These are phyloP conservation scores for Chytriomyces confervae DNA, from an alignment of 192 early-diverging fungal genomes.

Conservation along the genomic window DNA sequence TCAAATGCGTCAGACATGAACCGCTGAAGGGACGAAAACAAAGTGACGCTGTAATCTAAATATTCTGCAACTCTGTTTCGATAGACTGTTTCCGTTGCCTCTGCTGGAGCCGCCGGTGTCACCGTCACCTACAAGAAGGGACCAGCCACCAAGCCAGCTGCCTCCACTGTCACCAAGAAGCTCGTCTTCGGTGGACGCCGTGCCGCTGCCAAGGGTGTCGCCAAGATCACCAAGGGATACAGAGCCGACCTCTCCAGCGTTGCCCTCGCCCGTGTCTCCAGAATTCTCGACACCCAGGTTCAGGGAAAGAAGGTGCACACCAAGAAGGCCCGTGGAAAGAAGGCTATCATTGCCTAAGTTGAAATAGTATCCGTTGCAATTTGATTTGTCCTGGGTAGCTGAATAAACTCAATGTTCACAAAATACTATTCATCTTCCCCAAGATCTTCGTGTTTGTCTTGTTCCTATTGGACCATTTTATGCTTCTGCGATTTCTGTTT, in stretches of 20 bases:
- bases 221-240: slow-evolving; percentile 68
- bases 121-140: slow-evolving; percentile 64
- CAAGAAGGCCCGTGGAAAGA: slow-evolving; percentile 60
- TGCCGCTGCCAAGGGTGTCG: slow-evolving; percentile 67
- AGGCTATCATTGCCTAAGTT: slow-evolving; percentile 47
- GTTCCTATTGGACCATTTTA: too few relatives aligned
- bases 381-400: too few relatives aligned
- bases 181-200: slow-evolving; percentile 59
- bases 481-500: not conserved
- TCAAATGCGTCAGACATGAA: not conserved
- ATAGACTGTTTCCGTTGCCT: slow-evolving; percentile 65
- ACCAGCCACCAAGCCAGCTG: slow-evolving; percentile 58
- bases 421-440: too few relatives aligned
- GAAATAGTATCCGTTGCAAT: too few relatives aligned
- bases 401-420: too few relatives aligned
- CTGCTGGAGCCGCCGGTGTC: slow-evolving; percentile 69
- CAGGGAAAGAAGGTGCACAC: slow-evolving; percentile 54
- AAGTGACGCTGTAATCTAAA: not conserved
- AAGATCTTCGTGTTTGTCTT: too few relatives aligned
- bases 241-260: slow-evolving; percentile 70
- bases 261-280: slow-evolving; percentile 74
- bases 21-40: not conserved
- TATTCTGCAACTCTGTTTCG: not conserved
- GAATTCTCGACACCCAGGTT: slow-evolving; percentile 70
- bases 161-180: slow-evolving; percentile 58